These are phyloP conservation scores for Aspergillus chevalieri DNA, from an alignment of 2,329 filamentous ascomycete genomes.

Conservation along the genomic window DNA sequence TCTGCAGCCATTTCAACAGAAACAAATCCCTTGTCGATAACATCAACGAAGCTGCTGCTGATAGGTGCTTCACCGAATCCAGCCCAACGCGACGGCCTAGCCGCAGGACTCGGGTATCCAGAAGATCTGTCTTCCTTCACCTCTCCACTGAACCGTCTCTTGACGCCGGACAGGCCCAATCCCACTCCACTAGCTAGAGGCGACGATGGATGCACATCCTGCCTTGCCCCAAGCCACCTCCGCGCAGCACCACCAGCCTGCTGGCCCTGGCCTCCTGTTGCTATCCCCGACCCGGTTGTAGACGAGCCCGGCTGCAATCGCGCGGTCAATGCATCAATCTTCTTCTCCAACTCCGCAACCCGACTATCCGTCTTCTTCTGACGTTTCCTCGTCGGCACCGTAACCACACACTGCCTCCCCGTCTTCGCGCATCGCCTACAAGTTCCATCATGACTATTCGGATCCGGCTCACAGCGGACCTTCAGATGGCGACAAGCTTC, in stretches of 20 bases:
- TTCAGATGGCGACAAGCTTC: constrained; percentile 71
- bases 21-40: constrained; percentile 48
- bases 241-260: constrained; percentile 21
- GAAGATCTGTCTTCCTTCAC: constrained; percentile 17
- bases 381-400: constrained; percentile 67
- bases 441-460: constrained; percentile 54
- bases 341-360: constrained; percentile 85
- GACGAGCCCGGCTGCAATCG: constrained; percentile 57
- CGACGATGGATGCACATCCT: neutral
- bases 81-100: neutral
- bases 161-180: constrained; percentile 17
- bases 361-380: constrained; percentile 89
- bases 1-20: constrained; percentile 46
- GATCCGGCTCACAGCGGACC: constrained; percentile 78
- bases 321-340: constrained; percentile 82
- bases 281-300: constrained; percentile 9
- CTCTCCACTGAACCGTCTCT: constrained; percentile 27
- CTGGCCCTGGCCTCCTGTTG: constrained; percentile 33
- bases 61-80: neutral
- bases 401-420: constrained; percentile 69
- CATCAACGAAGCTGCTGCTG: constrained; percentile 30
- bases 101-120: neutral
- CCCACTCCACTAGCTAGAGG: neutral
- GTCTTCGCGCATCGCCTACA: constrained; percentile 77
- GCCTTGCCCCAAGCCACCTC: constrained; percentile 21